phyloP scores from a whole-genome alignment of 2,329 filamentous ascomycete species.

The Teratosphaeria zuluensis region DNA sequence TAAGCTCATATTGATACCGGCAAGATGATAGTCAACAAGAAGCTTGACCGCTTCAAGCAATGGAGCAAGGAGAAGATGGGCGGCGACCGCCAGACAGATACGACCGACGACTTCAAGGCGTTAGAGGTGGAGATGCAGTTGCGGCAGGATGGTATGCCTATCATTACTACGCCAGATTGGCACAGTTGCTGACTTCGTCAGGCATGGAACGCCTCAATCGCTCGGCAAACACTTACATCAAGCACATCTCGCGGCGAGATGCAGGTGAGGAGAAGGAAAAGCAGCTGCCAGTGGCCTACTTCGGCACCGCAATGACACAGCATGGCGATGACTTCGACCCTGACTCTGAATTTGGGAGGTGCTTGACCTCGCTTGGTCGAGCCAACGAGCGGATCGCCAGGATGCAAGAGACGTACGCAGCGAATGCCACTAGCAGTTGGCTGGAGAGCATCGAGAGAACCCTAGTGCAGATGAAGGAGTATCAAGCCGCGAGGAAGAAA shows the following conservation, averaged over 20 bases:
- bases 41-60: constrained; percentile 91
- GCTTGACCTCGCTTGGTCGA: constrained; percentile 67
- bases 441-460: constrained; percentile 85
- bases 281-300: constrained; percentile 63
- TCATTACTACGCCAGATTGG: background rate
- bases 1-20: constrained; percentile 2
- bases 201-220: constrained; percentile 85
- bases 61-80: constrained; percentile 98
- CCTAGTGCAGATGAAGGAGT: constrained; percentile 92
- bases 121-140: constrained; percentile 85
- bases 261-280: constrained; percentile 86
- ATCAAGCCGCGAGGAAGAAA: constrained; percentile 86
- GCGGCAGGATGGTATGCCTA: constrained; percentile 66
- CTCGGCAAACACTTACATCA: constrained; percentile 77
- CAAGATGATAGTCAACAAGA: constrained; percentile 60
- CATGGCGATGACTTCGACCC: constrained; percentile 90
- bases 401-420: constrained; percentile 73
- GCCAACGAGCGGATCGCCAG: constrained; percentile 81
- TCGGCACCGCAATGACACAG: constrained; percentile 75
- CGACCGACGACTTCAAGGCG: constrained; percentile 83
- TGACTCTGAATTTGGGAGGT: constrained; percentile 85
- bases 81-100: constrained; percentile 73
- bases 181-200: constrained; percentile 27
- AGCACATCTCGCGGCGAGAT: constrained; percentile 74
- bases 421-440: constrained; percentile 72